Base-by-base conservation (phyloP, 352 stramenopile genomes). In the Pythium plurisporium region DNA sequence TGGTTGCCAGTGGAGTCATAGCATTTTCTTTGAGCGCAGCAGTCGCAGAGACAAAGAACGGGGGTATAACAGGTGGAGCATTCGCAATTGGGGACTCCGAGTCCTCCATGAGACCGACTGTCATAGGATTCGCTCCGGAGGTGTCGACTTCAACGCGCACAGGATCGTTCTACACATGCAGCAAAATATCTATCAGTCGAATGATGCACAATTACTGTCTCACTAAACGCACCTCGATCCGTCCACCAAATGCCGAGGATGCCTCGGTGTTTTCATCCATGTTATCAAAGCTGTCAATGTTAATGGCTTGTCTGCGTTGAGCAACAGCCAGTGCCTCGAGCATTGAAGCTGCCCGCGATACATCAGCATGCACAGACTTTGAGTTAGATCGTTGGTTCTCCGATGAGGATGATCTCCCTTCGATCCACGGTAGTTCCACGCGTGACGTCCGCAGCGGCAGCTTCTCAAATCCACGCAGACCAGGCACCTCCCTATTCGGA, bases 391-490 rank as follows among this genome's bases (percentile, higher is more conserved):
- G 1, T 3, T 10, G 23, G 12, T 33, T 44, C 5, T 51, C 31
- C 15, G 20, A 27, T 3, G 34, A 20, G 26, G 23, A 17, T 14
- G 20, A 15, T 10, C 17, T 19, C 23, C 42, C 40, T 19, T 50
- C 45, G 1, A 25, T 19, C 78, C 79, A 88, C 1, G 73, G 75
- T 2, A 88, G 42, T 22, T 53, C 14, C 2, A 89, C 29, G 2
- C 42, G 48, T n/a, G 58, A 52, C 3, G 79, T 88, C 15, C 55
- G 63, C 25, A 86, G 62, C 14, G 69, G 59, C 9, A 91, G 40
- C 20, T 53, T 59, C 40, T 91, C 74, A 49, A 76, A 86, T 0
- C 81, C 79, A 65, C 64, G 61, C 10, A 89, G 41, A 2, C 25
- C 57, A 11, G 58, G 51, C 0, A 91, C 5, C 3, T 71, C 22